Percentiles rank a stretch among this genome's conserved stretches.
phyloP scores from a whole-genome alignment of 495 filamentous ascomycete species.

The Talaromyces thailandensis region DNA sequence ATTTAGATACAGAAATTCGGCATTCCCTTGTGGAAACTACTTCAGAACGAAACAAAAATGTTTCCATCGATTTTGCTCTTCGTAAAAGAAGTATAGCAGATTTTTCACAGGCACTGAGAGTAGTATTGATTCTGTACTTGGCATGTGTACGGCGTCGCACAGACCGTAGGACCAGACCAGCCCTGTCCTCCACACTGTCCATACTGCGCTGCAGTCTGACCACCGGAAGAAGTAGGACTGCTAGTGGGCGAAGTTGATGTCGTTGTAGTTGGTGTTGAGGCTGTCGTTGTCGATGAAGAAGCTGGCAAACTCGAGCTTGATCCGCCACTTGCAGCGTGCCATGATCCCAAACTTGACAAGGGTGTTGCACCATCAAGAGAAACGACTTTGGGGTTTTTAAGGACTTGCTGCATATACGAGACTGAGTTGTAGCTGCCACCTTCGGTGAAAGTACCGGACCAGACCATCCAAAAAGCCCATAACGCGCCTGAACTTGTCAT shows the following conservation, averaged over 20 bases:
- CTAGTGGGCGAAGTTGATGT: not conserved
- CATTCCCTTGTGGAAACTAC: no score
- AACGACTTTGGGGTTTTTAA: not conserved
- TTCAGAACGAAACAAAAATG: no score
- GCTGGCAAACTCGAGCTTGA: not conserved
- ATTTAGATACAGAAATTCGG: no score
- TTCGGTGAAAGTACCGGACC: not conserved
- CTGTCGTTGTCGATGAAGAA: not conserved
- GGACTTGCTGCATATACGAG: not conserved
- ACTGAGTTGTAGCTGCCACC: not conserved
- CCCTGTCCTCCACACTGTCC: constrained; percentile 45
- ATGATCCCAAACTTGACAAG: not conserved
- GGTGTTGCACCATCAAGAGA: not conserved
- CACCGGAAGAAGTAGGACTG: not conserved
- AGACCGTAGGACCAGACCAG: constrained; percentile 37
- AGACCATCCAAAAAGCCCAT: not conserved
- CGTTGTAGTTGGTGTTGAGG: not conserved
- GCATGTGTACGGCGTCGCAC: constrained; percentile 35
- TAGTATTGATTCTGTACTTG: constrained; percentile 39
- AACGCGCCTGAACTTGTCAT: not conserved
- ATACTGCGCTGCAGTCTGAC: constrained; percentile 23
- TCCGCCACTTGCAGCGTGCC: not conserved
- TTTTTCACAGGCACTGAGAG: constrained; percentile 32
- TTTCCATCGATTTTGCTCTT: no score
- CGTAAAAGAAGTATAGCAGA: not conserved